Evolutionary conservation across 2,329 filamentous ascomycete genomes (phyloP), one percentile per base, ranked within the genome.

Genomic region (Seiridium unicorne): DNA sequence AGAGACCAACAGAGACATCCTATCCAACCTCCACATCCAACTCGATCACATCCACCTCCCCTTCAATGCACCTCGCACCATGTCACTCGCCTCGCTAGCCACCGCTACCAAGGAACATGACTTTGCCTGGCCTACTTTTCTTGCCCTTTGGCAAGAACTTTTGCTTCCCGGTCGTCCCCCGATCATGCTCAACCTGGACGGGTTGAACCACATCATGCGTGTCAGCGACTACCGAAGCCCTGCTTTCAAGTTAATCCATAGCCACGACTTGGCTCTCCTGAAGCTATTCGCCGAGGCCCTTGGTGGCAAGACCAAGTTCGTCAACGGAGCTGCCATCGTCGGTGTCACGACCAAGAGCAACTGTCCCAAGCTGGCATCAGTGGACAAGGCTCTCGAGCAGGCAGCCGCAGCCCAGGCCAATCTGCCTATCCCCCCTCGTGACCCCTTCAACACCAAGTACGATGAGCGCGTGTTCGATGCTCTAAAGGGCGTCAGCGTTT

Each of bases 131-230:
- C 81, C 88, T 8, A 86, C 93, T 57, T 94, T 96, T 79, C 79
- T 87, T 65, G 89, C 91, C 9, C 81, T 97, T 55, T 95, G 91
- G 91, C 76, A 82, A 36, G 94, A 98, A 76, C 85, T 98, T 54
- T 85, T 81, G 3, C 67, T 69, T 8, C 81, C 81, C 1, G 74
- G 72, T 63, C 76, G 64, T 47, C 80, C 61, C 68, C 81, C 76
- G 4, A 81, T 97, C 61, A 80, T 98, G 55, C 82, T 97, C 66
- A 79, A 88, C 48, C 78, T 96, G 55, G 95, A 99, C 72, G 89
- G 89, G 57, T 80, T 98, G 42, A 82, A 86, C 58, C 91, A 95
- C 78, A 85, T 93, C 75, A 96, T 96, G 91, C 84, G 83, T 66
- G 72, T 87, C 44, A 92, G 89, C 63, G 86, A 84, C 49, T 99